These are phyloP conservation scores for Yarrowia alimentaria DNA, from an alignment of 805 yeast species.

Conservation along the genomic window DNA sequence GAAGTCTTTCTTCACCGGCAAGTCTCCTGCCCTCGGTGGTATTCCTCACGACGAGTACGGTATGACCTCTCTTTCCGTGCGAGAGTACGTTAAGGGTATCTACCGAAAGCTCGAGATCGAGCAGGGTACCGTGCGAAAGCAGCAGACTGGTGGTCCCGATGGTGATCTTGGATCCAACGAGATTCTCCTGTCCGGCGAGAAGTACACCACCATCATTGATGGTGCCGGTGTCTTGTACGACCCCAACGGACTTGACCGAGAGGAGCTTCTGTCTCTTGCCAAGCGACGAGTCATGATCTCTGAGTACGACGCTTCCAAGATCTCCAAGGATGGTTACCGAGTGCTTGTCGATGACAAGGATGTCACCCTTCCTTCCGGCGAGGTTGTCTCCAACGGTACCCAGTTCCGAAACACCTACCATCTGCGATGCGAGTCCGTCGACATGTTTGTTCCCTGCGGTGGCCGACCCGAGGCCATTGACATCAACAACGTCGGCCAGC, in stretches of 20 bases:
- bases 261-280: slow-evolving; percentile 77
- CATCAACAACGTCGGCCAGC: slow-evolving; percentile 69
- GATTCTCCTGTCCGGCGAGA: slow-evolving; percentile 81
- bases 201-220: slow-evolving; percentile 84
- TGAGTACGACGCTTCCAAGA: slow-evolving; percentile 61
- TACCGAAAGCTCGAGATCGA: slow-evolving; percentile 71
- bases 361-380: slow-evolving; percentile 72
- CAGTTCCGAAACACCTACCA: slow-evolving; percentile 90
- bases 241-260: slow-evolving; percentile 81
- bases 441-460: slow-evolving; percentile 96
- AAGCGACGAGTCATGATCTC: slow-evolving; percentile 70
- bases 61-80: slow-evolving; percentile 93
- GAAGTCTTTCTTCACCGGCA: slow-evolving; percentile 98
- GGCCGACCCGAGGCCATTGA: slow-evolving; percentile 97
- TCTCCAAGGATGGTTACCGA: slow-evolving; percentile 73
- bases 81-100: slow-evolving; percentile 84
- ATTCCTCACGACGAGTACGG: slow-evolving; percentile 98
- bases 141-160: slow-evolving; percentile 99
- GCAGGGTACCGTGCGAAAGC: slow-evolving; percentile 62
- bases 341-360: slow-evolving; percentile 85
- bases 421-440: slow-evolving; percentile 63
- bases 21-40: slow-evolving; percentile 88
- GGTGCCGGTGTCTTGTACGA: slow-evolving; percentile 95
- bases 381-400: slow-evolving; percentile 74
- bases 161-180: slow-evolving; percentile 98